Conservation (phyloP, 106 monocot species). For the Cymbidium sinense region DNA sequence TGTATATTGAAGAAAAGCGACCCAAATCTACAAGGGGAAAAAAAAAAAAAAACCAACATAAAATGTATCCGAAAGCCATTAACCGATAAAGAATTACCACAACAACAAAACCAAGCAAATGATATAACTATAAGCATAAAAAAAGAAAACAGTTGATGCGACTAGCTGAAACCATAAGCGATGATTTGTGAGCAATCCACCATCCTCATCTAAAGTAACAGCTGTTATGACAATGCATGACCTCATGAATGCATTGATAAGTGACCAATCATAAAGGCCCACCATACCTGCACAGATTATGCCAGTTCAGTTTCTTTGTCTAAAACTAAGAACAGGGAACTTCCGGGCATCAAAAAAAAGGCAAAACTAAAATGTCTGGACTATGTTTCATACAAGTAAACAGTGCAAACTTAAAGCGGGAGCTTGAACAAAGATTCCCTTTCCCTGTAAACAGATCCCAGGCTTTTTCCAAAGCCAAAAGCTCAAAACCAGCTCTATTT, state of each 20-base stretch:
- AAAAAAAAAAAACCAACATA: no score
- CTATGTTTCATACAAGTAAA: conserved; percentile 3
- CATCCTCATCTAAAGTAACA: background rate
- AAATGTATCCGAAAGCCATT: no score
- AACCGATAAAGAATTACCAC: no score
- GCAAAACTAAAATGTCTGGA: background rate
- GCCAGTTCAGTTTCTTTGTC: background rate
- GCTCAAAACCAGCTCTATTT: background rate
- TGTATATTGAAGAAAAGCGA: no score
- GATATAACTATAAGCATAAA: no score
- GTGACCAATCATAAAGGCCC: background rate
- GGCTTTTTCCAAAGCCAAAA: conserved; percentile 3
- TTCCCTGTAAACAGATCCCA: background rate
- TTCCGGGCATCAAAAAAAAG: background rate
- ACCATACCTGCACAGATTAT: background rate
- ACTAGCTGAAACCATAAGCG: no score
- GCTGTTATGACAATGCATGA: background rate
- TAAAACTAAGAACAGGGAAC: background rate
- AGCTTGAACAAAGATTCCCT: conserved; percentile 4
- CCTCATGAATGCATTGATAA: background rate
- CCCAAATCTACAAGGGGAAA: no score
- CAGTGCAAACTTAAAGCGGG: background rate
- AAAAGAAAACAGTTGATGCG: no score
- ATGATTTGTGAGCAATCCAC: background rate
- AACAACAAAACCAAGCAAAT: no score